These are phyloP conservation scores for Avena eriantha DNA, from an alignment of 176 grass and related monocot genomes.

Conservation along the genomic window DNA sequence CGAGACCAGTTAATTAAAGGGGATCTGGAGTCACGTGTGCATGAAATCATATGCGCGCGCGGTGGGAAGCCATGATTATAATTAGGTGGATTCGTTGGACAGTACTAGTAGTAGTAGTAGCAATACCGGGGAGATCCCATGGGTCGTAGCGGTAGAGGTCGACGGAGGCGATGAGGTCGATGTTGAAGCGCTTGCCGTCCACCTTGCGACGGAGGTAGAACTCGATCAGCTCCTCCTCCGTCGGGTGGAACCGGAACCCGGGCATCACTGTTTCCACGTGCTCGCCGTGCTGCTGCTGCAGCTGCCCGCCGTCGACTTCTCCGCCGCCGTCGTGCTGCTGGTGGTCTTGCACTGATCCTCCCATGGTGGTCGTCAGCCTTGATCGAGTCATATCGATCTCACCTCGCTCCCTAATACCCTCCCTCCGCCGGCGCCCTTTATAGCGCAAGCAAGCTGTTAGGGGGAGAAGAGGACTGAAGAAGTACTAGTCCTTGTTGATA, in stretches of 20 bases:
- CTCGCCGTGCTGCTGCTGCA: constrained; percentile 45
- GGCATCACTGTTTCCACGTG: constrained; percentile 84
- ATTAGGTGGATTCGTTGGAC: constrained; percentile 21
- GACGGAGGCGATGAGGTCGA: constrained; percentile 83
- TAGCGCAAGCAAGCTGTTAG: constrained; percentile 16
- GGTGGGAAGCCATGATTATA: constrained; percentile 34
- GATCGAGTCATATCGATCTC: constrained; percentile 48
- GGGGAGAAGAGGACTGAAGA: constrained; percentile 23
- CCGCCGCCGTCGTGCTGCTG: constrained; percentile 39
- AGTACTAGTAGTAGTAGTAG: background rate
- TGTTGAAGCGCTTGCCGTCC: constrained; percentile 89
- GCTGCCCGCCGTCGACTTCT: constrained; percentile 35
- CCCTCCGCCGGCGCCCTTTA: constrained; percentile 47
- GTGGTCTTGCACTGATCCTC: constrained; percentile 28
- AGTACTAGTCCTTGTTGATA: constrained; percentile 27
- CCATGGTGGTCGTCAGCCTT: constrained; percentile 50
- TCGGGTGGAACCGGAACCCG: constrained; percentile 98
- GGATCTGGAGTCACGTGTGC: constrained; percentile 20
- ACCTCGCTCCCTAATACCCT: constrained; percentile 26
- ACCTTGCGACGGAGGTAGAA: constrained; percentile 99
- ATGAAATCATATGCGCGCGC: background rate
- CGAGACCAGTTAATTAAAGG: background rate
- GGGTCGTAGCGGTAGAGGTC: constrained; percentile 97
- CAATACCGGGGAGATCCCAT: constrained; percentile 87
- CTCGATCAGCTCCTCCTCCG: constrained; percentile 98